A percentile compares a stretch with the other conserved stretches of the same genome.
phyloP scores from a whole-genome alignment of 495 filamentous ascomycete species.

The Hypoxylon lienhwacheense region DNA sequence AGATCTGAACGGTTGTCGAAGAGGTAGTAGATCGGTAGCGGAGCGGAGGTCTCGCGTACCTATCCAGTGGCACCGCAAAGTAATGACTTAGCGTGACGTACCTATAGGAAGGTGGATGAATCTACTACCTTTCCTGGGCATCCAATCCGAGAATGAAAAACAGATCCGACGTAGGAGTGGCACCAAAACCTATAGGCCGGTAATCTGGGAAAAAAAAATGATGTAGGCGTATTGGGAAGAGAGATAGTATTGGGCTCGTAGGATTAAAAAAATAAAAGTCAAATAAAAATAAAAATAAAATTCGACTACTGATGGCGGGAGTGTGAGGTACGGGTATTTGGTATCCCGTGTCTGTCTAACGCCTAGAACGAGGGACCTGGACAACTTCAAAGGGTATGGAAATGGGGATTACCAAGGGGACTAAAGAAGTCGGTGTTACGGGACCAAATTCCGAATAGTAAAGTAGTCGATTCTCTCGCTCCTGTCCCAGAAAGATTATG shows the following conservation, averaged over 20 bases:
- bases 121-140: constrained; percentile 20
- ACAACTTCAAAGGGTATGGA: constrained; percentile 12
- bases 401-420: constrained; percentile 12
- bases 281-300: too few species aligned
- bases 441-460: constrained; percentile 2
- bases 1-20: constrained; percentile 23
- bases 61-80: constrained; percentile 29
- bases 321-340: constrained; percentile 19
- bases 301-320: constrained; percentile 29
- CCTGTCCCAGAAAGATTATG: constrained; percentile 27
- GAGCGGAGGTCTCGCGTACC: constrained; percentile 29
- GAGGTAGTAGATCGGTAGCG: constrained; percentile 30
- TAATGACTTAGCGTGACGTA: constrained; percentile 20
- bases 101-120: constrained; percentile 24
- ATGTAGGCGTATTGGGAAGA: constrained; percentile 21
- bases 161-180: constrained; percentile 27
- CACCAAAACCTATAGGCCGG: constrained; percentile 21
- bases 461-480: constrained; percentile 21
- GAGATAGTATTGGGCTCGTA: constrained; percentile 21
- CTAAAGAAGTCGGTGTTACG: constrained; percentile 17
- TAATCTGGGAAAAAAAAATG: constrained; percentile 27
- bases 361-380: constrained; percentile 15
- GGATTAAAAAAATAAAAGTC: too few species aligned
- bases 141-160: constrained; percentile 27
- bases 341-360: constrained; percentile 20